These are phyloP conservation scores for Neurospora sp. DNA, from an alignment of 495 filamentous ascomycete species.

Conservation along the genomic window DNA sequence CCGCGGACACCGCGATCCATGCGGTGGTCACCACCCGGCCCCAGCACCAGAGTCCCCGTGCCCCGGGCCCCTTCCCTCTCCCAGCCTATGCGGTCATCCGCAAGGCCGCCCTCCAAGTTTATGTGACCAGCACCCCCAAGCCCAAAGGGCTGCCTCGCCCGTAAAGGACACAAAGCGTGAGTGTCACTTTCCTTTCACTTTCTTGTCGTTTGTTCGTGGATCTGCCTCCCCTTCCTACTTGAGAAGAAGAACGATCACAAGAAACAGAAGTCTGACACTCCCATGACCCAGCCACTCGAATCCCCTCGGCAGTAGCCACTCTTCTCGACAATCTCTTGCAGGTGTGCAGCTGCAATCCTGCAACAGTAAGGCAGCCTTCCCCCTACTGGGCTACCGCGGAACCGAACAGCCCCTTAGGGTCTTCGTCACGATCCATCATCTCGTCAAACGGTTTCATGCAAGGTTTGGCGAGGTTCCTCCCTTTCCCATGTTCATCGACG, in stretches of 20 bases:
- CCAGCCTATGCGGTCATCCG: neutral
- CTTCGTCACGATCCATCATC: slow-evolving; percentile 53
- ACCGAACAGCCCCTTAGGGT: slow-evolving; percentile 17
- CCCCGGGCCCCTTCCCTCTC: neutral
- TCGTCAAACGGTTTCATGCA: slow-evolving; percentile 41
- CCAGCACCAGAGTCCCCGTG: neutral
- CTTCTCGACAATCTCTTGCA: neutral
- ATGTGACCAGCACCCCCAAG: neutral
- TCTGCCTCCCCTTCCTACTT: neutral
- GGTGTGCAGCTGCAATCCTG: too few relatives aligned
- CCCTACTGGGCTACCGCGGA: too few relatives aligned
- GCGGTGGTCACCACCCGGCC: neutral
- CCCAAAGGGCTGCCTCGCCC: neutral
- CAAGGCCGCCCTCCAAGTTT: neutral
- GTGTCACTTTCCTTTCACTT: neutral
- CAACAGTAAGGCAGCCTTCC: too few relatives aligned
- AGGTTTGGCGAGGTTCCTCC: slow-evolving; percentile 46
- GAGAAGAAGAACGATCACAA: neutral
- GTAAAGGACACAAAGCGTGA: neutral
- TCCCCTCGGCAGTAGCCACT: neutral
- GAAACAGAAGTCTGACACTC: neutral
- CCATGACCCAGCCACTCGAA: neutral
- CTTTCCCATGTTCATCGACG: slow-evolving; percentile 55
- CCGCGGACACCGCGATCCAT: neutral
- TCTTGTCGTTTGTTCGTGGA: neutral